Evolutionary conservation across 2,329 filamentous ascomycete species (phyloP).

Genomic region (Purpureocillium lavendulum): DNA sequence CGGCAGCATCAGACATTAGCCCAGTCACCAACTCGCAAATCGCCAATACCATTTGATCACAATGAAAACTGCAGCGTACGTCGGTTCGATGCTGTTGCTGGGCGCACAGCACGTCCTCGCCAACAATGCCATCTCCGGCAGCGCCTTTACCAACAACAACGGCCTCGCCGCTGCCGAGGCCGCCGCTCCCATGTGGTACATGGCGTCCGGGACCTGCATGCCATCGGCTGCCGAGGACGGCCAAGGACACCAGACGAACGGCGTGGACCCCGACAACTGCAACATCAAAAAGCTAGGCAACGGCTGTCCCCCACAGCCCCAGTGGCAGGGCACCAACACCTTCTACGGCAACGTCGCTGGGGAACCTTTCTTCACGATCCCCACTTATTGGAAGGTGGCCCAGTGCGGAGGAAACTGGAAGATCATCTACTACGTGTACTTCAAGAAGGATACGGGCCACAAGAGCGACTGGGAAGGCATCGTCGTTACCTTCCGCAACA

Average conservation of each 20-base stretch:
- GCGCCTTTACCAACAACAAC: constrained; percentile 6
- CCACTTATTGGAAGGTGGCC: constrained; percentile 9
- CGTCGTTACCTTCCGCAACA: constrained; percentile 11
- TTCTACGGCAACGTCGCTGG: constrained; percentile 10
- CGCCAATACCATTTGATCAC: too few species aligned
- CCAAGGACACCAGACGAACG: constrained; percentile 9
- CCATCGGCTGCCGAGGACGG: constrained; percentile 11
- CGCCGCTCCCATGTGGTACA: constrained; percentile 11
- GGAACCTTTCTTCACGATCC: constrained; percentile 9
- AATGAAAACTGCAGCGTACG: too few species aligned
- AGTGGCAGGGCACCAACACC: constrained; percentile 9
- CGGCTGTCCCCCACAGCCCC: constrained; percentile 7
- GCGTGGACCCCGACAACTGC: constrained; percentile 9
- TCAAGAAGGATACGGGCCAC: constrained; percentile 15
- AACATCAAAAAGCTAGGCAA: constrained; percentile 7
- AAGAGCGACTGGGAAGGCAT: constrained; percentile 15
- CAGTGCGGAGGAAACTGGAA: constrained; percentile 12
- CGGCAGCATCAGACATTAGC: too few species aligned
- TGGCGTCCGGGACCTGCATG: constrained; percentile 11
- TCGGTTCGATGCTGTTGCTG: constrained; percentile 3
- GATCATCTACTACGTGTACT: constrained; percentile 15
- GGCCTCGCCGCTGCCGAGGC: constrained; percentile 8
- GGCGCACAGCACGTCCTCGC: constrained; percentile 5
- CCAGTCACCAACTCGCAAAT: too few species aligned
- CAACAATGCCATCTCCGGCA: constrained; percentile 7